phyloP scores from a whole-genome alignment of 495 filamentous ascomycete species.

The Lasiosphaeria miniovina region DNA sequence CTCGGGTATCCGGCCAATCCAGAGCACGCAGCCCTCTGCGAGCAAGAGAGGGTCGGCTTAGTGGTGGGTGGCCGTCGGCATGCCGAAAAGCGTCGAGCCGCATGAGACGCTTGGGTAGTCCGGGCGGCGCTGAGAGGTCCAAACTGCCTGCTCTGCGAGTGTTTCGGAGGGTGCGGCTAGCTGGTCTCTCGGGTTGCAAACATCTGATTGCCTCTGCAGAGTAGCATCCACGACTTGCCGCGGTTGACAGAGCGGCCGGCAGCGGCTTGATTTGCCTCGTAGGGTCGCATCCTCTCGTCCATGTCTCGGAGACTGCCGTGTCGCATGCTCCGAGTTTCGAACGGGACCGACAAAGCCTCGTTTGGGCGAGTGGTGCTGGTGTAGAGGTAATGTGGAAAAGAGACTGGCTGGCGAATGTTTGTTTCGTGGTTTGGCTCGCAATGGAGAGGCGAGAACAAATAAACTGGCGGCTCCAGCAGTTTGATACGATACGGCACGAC shows the following conservation, averaged over 20 bases:
- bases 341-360: slow-evolving; percentile 8
- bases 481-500: not conserved
- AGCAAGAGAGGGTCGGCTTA: not conserved
- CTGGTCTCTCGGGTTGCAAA: not conserved
- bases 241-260: slow-evolving; percentile 9
- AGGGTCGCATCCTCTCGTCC: slow-evolving; percentile 16
- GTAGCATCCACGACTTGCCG: slow-evolving; percentile 29
- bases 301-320: slow-evolving; percentile 16
- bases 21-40: not conserved
- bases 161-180: not conserved
- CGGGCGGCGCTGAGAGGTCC: not conserved
- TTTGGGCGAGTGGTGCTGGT: not conserved
- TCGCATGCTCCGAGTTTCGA: slow-evolving; percentile 14
- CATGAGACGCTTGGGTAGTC: slow-evolving; percentile 10
- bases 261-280: slow-evolving; percentile 10
- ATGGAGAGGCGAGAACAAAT: not conserved
- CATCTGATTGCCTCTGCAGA: slow-evolving; percentile 12
- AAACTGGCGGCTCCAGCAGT: not conserved
- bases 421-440: not conserved
- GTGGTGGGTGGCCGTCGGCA: not conserved
- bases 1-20: not conserved
- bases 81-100: slow-evolving; percentile 5
- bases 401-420: not conserved
- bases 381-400: not conserved
- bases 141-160: not conserved